Percentiles rank a stretch among this genome's conserved stretches.
Conservation (phyloP, 2,329 filamentous ascomycete genomes). For the Botrytis paeoniae region DNA sequence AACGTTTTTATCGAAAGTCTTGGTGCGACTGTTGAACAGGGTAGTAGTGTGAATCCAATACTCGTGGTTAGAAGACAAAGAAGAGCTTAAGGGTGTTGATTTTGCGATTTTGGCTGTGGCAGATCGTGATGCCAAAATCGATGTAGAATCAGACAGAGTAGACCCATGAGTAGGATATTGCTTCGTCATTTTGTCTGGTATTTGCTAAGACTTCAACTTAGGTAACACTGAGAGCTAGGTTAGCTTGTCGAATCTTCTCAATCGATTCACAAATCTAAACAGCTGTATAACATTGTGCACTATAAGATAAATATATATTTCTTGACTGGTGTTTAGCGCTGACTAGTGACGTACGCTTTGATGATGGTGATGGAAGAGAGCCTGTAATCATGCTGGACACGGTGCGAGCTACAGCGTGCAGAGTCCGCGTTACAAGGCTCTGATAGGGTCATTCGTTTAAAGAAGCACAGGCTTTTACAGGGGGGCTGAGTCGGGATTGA, state of each 20-base stretch:
- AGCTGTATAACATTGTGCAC: neutral
- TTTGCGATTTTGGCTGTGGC: too few relatives aligned
- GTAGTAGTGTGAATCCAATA: slow-evolving; percentile 1
- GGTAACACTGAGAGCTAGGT: neutral
- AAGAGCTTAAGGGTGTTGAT: neutral
- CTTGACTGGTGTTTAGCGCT: neutral
- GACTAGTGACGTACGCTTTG: neutral
- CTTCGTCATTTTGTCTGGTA: neutral
- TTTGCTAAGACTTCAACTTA: neutral
- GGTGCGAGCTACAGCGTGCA: neutral
- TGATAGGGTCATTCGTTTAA: neutral
- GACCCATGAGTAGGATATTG: neutral
- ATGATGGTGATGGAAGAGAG: neutral
- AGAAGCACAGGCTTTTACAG: neutral
- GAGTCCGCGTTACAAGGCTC: neutral
- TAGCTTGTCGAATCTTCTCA: neutral
- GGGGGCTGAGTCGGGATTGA: neutral
- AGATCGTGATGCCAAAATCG: neutral
- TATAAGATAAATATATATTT: neutral
- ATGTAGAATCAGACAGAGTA: neutral
- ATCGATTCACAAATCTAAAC: neutral
- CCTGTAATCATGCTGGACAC: neutral
- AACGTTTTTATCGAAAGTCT: neutral
- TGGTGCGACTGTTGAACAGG: neutral
- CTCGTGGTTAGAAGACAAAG: neutral